Conservation (phyloP, 2,329 filamentous ascomycete genomes). For the Gnomoniopsis smithogilvyi region DNA sequence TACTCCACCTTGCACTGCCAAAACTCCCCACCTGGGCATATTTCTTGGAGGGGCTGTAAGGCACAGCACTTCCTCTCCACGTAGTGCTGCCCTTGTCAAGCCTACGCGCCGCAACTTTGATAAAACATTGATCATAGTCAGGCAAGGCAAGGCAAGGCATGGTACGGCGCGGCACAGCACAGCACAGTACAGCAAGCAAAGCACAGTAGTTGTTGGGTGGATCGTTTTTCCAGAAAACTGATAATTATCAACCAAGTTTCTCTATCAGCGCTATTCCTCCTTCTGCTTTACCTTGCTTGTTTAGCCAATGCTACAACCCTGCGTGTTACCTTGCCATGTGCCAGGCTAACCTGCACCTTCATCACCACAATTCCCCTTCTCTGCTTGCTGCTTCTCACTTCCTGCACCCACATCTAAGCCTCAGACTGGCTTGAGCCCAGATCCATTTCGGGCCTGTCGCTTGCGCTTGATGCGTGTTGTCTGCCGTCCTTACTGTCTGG, state of each 20-base stretch:
- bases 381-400: not conserved
- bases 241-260: not conserved
- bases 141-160: not conserved
- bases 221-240: not conserved
- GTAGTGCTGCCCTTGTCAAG: too few species aligned
- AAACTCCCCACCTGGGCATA: too few species aligned
- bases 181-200: not conserved
- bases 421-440: constrained; percentile 7
- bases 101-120: too few species aligned
- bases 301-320: not conserved
- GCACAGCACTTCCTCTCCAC: too few species aligned
- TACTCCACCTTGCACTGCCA: too few species aligned
- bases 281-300: not conserved
- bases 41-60: too few species aligned
- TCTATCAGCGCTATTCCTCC: constrained; percentile 1
- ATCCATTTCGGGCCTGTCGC: constrained; percentile 1
- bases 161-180: not conserved
- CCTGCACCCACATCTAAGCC: constrained; percentile 17
- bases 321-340: not conserved
- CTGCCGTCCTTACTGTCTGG: not conserved
- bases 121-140: too few species aligned
- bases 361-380: not conserved
- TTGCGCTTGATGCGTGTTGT: not conserved
- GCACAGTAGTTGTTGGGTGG: not conserved
- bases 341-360: not conserved